Percentiles rank a stretch among this genome's conserved stretches.
phyloP scores from a whole-genome alignment of 768 basidiomycete genomes.

The Kwoniella dendrophila region DNA sequence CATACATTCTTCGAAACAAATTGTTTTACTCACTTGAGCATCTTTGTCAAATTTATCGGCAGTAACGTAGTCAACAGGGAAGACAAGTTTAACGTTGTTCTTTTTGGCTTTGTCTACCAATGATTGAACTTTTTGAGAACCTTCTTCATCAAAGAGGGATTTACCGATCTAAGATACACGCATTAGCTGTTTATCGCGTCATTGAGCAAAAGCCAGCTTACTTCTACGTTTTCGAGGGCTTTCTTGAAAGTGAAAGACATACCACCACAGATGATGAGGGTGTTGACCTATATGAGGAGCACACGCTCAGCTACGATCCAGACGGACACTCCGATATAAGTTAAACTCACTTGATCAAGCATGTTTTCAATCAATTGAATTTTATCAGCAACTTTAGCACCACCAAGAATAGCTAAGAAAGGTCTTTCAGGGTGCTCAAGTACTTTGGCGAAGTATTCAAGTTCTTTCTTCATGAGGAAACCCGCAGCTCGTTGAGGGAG shows the following conservation, averaged over 20 bases:
- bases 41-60: conserved; percentile 95
- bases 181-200: conserved; percentile 10
- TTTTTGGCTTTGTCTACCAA: conserved; percentile 89
- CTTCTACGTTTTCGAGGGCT: conserved; percentile 70
- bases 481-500: conserved; percentile 89
- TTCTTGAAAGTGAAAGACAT: conserved; percentile 99
- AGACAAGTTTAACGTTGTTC: conserved; percentile 89
- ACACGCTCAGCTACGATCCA: conserved; percentile 7
- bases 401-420: conserved; percentile 97
- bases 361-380: conserved; percentile 98
- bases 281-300: conserved; percentile 69
- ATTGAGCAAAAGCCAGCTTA: conserved; percentile 63
- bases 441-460: conserved; percentile 98
- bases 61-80: conserved; percentile 91
- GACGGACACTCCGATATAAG: not conserved
- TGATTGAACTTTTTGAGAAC: conserved; percentile 77
- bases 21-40: conserved; percentile 65
- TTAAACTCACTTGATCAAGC: conserved; percentile 78
- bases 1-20: no score
- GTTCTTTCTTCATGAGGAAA: conserved; percentile 97
- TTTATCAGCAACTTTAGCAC: conserved; percentile 98
- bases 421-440: conserved; percentile 91
- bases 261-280: conserved; percentile 92
- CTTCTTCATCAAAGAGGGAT: conserved; percentile 88
- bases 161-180: conserved; percentile 72